Base-by-base conservation (phyloP, 2,329 filamentous ascomycete genomes). In the Rasamsonia emersonii region DNA sequence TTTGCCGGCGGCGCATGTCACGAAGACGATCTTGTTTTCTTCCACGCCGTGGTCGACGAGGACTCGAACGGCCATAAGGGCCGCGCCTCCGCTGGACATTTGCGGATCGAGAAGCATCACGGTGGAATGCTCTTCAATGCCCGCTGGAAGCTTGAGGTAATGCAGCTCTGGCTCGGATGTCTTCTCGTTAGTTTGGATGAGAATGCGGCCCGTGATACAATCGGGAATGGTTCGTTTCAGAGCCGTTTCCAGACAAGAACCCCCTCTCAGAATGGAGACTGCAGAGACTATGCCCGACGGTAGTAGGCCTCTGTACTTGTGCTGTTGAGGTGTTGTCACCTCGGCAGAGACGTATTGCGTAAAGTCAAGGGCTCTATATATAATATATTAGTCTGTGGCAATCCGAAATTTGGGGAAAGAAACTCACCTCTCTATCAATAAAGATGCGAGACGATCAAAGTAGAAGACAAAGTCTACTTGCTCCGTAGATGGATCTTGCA, bases 401-500 rank as follows among this genome's bases (percentile, higher is more conserved):
- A n/a, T 5, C 7, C 9, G 15, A 28, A 26, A 8, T 3, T 21
- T 23, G 2, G 21, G 16, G 6, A n/a, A 19, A 33, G 9, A 10
- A 10, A 37, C 42, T 32, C 61, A 71, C 51, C 63, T 72, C 58
- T 96, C 89, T 28, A 96, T 75, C 16, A 96, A 68, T 32, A 95
- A 67, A n/a, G 82, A 77, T 2, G 84, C 77, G 21, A 96, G 67
- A 21, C 91, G 76, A 59, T 98, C 86, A 57, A 96, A 95, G 61
- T 96, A 96, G 61, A 96, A 96, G 40, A 94, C 85, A 54, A 95
- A 96, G 47, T 96, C 88, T 53, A 94, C 89, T 24, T 84, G 73
- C 5, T 73, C 67, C 0, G 86, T 89, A 28, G 78, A 72, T 11
- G 83, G 80, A 46, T 91, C 74, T 51, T 93, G 81, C 24, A 98